Conservation (phyloP, 768 basidiomycete species). For the Podaxis carcinomalis region DNA sequence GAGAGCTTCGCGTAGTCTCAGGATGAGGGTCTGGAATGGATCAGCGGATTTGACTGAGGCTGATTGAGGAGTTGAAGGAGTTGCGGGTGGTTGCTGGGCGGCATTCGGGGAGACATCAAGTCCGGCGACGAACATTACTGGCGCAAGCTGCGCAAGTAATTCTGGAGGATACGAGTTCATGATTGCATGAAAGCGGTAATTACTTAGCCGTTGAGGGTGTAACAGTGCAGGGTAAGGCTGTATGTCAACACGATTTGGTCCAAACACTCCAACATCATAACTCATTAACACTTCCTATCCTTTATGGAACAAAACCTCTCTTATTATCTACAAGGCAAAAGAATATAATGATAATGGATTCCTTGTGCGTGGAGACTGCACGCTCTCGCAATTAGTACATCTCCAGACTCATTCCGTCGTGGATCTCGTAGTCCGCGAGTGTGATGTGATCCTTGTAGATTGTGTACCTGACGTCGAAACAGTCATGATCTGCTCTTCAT, state of each 20-base stretch:
- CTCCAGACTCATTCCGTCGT: slow-evolving; percentile 92
- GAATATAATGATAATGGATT: not conserved
- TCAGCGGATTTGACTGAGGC: slow-evolving; percentile 41
- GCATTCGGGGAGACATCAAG: slow-evolving; percentile 42
- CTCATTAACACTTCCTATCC: no score
- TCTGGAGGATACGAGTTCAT: slow-evolving; percentile 96
- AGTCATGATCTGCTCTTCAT: not conserved
- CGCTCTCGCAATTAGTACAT: slow-evolving; percentile 55
- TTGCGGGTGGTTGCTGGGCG: slow-evolving; percentile 18
- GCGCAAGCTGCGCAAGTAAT: slow-evolving; percentile 82
- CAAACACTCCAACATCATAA: not conserved
- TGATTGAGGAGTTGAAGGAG: slow-evolving; percentile 19
- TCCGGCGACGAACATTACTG: slow-evolving; percentile 94
- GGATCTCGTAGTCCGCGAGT: slow-evolving; percentile 86
- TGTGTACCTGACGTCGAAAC: slow-evolving; percentile 65
- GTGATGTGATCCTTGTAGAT: slow-evolving; percentile 97
- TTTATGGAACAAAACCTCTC: no score
- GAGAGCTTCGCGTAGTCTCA: slow-evolving; percentile 68
- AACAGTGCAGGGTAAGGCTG: not conserved
- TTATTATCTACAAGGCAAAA: not conserved
- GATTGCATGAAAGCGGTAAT: not conserved
- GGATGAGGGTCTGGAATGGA: slow-evolving; percentile 53
- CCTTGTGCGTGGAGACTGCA: no score
- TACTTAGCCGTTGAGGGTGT: not conserved
- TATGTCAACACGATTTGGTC: not conserved